phyloP scores from a whole-genome alignment of 768 basidiomycete genomes.

The Rhodocollybia butyracea region DNA sequence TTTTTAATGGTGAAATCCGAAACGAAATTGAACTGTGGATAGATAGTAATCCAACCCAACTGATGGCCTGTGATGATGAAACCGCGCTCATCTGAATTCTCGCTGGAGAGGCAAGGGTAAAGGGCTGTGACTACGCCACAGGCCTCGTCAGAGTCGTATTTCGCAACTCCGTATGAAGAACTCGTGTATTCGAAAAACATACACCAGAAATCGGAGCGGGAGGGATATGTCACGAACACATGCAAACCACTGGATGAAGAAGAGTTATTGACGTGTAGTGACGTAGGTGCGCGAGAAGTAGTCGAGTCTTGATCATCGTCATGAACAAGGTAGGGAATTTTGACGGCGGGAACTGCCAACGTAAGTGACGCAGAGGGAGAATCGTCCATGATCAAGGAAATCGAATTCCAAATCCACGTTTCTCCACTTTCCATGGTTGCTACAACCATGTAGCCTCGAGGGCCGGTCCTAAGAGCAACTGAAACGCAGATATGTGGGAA shows the following conservation, averaged over 20 bases:
- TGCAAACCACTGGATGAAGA: constrained; percentile 30
- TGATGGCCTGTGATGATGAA: constrained; percentile 65
- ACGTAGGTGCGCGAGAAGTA: constrained; percentile 7
- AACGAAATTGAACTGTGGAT: constrained; percentile 42
- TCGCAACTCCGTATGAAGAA: constrained; percentile 42
- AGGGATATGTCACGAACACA: constrained; percentile 50
- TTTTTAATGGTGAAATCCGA: constrained; percentile 10
- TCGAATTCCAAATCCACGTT: constrained; percentile 52
- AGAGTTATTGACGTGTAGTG: constrained; percentile 26
- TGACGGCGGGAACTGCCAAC: constrained; percentile 21
- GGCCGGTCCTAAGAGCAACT: constrained; percentile 39
- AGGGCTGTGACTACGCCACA: constrained; percentile 51
- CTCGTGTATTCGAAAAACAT: constrained; percentile 32
- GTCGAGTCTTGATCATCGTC: constrained; percentile 11
- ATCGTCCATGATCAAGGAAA: constrained; percentile 23
- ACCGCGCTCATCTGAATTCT: constrained; percentile 31
- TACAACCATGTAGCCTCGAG: constrained; percentile 36
- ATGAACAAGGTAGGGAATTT: constrained; percentile 33
- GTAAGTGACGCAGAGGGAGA: constrained; percentile 14
- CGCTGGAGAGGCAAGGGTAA: constrained; percentile 43
- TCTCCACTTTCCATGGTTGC: constrained; percentile 57
- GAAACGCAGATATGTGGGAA: constrained; percentile 49
- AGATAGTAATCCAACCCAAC: constrained; percentile 62
- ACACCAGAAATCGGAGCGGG: constrained; percentile 52
- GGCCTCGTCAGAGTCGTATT: constrained; percentile 26